Percentiles rank a stretch among this genome's conserved stretches.
Evolutionary conservation across 768 basidiomycete genomes (phyloP).

Genomic region (Mycena maculata): DNA sequence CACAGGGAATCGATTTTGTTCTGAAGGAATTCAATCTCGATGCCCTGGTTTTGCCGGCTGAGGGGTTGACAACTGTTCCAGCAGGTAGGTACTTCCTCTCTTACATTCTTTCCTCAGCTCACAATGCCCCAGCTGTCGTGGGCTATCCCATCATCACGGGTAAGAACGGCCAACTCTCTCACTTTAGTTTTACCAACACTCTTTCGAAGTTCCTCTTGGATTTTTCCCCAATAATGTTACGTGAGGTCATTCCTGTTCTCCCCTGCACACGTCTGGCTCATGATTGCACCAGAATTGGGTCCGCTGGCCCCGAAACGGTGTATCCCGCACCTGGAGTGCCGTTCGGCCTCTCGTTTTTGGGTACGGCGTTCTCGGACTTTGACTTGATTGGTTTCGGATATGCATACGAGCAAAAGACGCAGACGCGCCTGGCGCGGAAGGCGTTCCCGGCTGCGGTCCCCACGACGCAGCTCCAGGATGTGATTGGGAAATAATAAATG

Average conservation of each 20-base stretch:
- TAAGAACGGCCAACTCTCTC: conserved; percentile 42
- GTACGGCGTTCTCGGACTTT: conserved; percentile 71
- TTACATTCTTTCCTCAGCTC: conserved; percentile 4
- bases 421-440: conserved; percentile 58
- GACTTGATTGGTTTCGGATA: conserved; percentile 67
- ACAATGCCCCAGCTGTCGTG: conserved; percentile 57
- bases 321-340: conserved; percentile 68
- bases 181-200: neutral
- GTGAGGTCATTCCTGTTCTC: conserved; percentile 9
- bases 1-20: conserved; percentile 64
- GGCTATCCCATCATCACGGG: conserved; percentile 77
- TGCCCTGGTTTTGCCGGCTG: conserved; percentile 62
- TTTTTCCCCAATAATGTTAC: conserved; percentile 63
- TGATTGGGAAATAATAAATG: conserved; percentile 32
- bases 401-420: conserved; percentile 74
- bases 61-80: conserved; percentile 50
- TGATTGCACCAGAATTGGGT: conserved; percentile 33
- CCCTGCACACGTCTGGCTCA: too few relatives aligned
- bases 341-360: conserved; percentile 71
- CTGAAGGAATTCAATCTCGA: conserved; percentile 59
- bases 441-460: conserved; percentile 67
- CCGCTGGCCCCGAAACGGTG: conserved; percentile 54
- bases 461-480: conserved; percentile 57
- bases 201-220: conserved; percentile 63
- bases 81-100: conserved; percentile 46